Evolutionary conservation across 768 basidiomycete species (phyloP).

Genomic region (Calocybe gangraenosa): DNA sequence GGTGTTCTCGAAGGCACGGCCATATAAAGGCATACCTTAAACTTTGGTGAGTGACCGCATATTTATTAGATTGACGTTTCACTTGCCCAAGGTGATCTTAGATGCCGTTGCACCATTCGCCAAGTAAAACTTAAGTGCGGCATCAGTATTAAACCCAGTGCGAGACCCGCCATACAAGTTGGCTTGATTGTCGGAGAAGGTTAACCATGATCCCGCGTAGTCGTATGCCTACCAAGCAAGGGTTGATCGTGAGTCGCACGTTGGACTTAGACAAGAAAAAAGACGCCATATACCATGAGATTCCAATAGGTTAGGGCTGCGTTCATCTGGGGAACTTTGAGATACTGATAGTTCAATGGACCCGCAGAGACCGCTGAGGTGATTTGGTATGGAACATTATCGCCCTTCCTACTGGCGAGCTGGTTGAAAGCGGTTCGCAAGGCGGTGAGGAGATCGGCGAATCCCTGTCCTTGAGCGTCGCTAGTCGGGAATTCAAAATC

Average conservation of each 20-base stretch:
- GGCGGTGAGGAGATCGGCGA: slow-evolving; percentile 59
- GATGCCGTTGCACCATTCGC: slow-evolving; percentile 54
- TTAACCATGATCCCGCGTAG: slow-evolving; percentile 76
- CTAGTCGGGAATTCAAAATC: slow-evolving; percentile 77
- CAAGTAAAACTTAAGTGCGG: slow-evolving; percentile 58
- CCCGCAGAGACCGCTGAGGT: slow-evolving; percentile 67
- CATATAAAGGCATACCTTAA: slow-evolving; percentile 76
- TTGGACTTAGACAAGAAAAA: not conserved
- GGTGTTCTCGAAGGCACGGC: slow-evolving; percentile 72
- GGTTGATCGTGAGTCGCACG: not conserved
- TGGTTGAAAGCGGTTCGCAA: slow-evolving; percentile 60
- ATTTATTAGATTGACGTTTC: not conserved
- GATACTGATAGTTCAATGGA: slow-evolving; percentile 48
- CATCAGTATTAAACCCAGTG: slow-evolving; percentile 64
- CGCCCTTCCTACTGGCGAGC: slow-evolving; percentile 56
- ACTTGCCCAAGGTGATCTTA: slow-evolving; percentile 65
- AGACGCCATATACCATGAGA: slow-evolving; percentile 57
- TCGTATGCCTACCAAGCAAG: slow-evolving; percentile 54
- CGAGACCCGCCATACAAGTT: slow-evolving; percentile 65
- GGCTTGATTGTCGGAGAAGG: slow-evolving; percentile 50
- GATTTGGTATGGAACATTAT: slow-evolving; percentile 53
- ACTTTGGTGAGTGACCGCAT: slow-evolving; percentile 1
- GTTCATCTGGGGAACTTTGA: slow-evolving; percentile 63
- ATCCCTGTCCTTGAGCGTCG: slow-evolving; percentile 56
- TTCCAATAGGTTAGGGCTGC: slow-evolving; percentile 72